Percentiles rank a stretch among this genome's conserved stretches.
These are phyloP conservation scores for Euphorbia tirucalli DNA, from an alignment of 345 rosid species.

Conservation along the genomic window DNA sequence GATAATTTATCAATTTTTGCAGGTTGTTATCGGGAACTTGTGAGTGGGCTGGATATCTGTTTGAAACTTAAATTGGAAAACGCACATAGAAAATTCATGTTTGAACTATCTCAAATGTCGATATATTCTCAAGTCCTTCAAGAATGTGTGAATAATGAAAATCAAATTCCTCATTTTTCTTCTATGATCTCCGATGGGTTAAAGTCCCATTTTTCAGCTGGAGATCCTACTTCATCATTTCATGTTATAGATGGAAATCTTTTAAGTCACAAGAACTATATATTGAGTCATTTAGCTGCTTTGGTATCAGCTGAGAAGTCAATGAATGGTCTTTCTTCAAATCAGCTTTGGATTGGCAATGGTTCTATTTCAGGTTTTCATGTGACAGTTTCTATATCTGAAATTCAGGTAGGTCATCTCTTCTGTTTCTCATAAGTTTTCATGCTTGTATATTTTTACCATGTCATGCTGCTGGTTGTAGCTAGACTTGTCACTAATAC, in stretches of 20 bases:
- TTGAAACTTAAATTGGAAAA: constrained; percentile 46
- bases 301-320: constrained; percentile 50
- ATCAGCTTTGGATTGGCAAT: constrained; percentile 60
- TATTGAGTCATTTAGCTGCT: constrained; percentile 58
- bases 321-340: constrained; percentile 30
- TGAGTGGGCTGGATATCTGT: constrained; percentile 51
- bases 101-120: constrained; percentile 59
- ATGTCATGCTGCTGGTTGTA: constrained; percentile 11
- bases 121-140: constrained; percentile 58
- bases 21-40: constrained; percentile 65
- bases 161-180: constrained; percentile 54
- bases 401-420: constrained; percentile 53
- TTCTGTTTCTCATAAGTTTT: constrained; percentile 10
- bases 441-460: not conserved
- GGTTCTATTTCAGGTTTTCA: constrained; percentile 73
- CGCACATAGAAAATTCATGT: constrained; percentile 44
- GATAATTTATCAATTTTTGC: constrained; percentile 33
- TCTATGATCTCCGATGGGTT: constrained; percentile 40
- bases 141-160: constrained; percentile 42
- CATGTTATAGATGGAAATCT: constrained; percentile 34
- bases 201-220: constrained; percentile 34
- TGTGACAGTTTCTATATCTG: constrained; percentile 63
- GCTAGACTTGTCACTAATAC: not conserved
- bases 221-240: constrained; percentile 35
- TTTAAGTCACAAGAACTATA: constrained; percentile 45